Conservation (phyloP, 129 eudicot species). For the Artemisia annua region DNA sequence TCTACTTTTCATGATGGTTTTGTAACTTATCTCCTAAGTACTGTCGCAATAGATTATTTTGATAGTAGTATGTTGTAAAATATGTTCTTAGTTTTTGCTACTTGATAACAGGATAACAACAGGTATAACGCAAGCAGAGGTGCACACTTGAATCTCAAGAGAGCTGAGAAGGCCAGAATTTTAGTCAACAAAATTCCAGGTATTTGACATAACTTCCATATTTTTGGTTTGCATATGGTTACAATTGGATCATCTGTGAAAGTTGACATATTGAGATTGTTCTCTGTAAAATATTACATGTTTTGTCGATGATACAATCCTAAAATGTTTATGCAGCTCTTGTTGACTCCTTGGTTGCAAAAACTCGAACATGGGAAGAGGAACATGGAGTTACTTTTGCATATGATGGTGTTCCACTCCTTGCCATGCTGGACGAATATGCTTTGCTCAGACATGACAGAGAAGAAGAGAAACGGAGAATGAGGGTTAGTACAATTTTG, state of each 20-base stretch:
- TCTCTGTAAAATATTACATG: not conserved
- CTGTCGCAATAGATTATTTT: conserved; percentile 51
- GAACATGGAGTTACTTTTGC: conserved; percentile 75
- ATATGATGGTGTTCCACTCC: conserved; percentile 97
- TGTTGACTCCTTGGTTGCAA: conserved; percentile 81
- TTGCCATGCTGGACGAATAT: conserved; percentile 95
- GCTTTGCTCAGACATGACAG: conserved; percentile 88
- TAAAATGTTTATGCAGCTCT: conserved; percentile 56
- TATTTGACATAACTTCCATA: conserved; percentile 13
- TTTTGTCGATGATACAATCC: not conserved
- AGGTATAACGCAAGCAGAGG: conserved; percentile 96
- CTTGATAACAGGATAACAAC: conserved; percentile 78
- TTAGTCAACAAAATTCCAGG: conserved; percentile 97
- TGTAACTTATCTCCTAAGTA: too few species aligned
- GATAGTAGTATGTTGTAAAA: conserved; percentile 2
- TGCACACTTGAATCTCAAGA: conserved; percentile 93
- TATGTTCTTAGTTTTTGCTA: conserved; percentile 18
- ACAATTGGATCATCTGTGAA: not conserved
- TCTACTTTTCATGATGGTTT: too few species aligned
- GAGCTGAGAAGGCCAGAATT: conserved; percentile 92
- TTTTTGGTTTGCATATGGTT: not conserved
- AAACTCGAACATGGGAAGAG: conserved; percentile 95
- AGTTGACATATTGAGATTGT: conserved; percentile 6
- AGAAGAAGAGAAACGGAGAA: conserved; percentile 95
- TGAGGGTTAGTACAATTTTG: conserved; percentile 58